These are phyloP conservation scores for Tolypocladium tropicale DNA, from an alignment of 2,329 filamentous ascomycete species.

Conservation along the genomic window DNA sequence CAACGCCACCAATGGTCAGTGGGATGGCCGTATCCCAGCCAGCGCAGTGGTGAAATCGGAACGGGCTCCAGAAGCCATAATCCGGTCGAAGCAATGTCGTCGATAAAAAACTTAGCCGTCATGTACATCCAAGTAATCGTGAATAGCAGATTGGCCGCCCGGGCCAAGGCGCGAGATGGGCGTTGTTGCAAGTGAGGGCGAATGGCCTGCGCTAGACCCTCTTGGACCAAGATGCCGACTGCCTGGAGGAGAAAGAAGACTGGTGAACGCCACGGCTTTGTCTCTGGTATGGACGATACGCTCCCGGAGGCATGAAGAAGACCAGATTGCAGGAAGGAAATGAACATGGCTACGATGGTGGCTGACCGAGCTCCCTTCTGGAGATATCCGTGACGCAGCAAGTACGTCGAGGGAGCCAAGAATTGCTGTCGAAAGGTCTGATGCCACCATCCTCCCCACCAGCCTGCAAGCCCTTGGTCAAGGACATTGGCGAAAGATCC, in stretches of 20 bases:
- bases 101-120: conserved; percentile 55
- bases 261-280: conserved; percentile 41
- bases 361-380: conserved; percentile 15
- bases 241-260: conserved; percentile 66
- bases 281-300: conserved; percentile 48
- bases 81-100: conserved; percentile 66
- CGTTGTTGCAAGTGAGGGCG: conserved; percentile 16
- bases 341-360: conserved; percentile 17
- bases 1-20: conserved; percentile 61
- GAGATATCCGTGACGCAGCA: conserved; percentile 31
- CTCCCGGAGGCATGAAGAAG: conserved; percentile 63
- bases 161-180: conserved; percentile 35
- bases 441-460: conserved; percentile 87
- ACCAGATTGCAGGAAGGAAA: conserved; percentile 53
- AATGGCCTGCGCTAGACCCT: conserved; percentile 22
- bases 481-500: conserved; percentile 46
- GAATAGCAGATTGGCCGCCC: conserved; percentile 50
- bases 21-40: conserved; percentile 49
- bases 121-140: conserved; percentile 56
- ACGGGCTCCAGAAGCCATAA: conserved; percentile 76
- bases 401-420: conserved; percentile 42
- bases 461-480: conserved; percentile 64
- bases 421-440: conserved; percentile 76
- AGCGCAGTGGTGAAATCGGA: conserved; percentile 62
- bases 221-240: conserved; percentile 54